Base-by-base conservation (phyloP, 1,284 basidiomycete genomes). In the Trichosporon coremiiforme region DNA sequence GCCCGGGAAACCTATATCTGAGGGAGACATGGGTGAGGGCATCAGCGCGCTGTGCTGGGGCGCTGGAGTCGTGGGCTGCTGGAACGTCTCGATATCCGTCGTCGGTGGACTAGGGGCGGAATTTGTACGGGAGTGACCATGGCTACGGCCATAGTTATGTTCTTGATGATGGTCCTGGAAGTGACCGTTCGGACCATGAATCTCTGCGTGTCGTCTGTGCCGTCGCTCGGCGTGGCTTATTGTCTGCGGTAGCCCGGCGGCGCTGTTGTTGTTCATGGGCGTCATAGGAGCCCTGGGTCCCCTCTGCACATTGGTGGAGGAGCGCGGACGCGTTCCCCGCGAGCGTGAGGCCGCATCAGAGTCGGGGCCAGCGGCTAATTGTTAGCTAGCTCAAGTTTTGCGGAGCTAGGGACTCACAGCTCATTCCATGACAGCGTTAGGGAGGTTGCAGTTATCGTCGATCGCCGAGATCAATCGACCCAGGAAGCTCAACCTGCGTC, bases 251-350 rank as follows among this genome's bases (percentile, higher is more conserved):
- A 62, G 35, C 5, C 57, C 41, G 17, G 69, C 35, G 10, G 72
- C 69, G 53, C 74, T 70, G 71, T 75, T 69, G 71, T 72, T 12
- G 70, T 71, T 6, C 70, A 71, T 12, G 73, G 71, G 29, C 70
- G 71, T 10, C 77, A 71, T 31, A 71, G 70, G 31, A 38, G 31
- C 47, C 25, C 31, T 15, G 50, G 65, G 13, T 12, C 29, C 29
- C 29, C 57, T 73, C 2, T 74, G 76, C 31, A 78, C 71, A n/a
- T 79, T 76, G 4, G 79, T 81, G 7, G 78, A 77, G 8, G 79
- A 81, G 33, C 79, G 67, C 8, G 74, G 69, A 38, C 78, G 73
- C 20, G 69, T 36, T 3, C 29, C 68, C 33, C 45, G 69, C 31
- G 29, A 2, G 13, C 63, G 65, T 31, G 57, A 33, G 35, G 57